Conservation (phyloP, 2,329 filamentous ascomycete species). For the Cladosporium sp. region DNA sequence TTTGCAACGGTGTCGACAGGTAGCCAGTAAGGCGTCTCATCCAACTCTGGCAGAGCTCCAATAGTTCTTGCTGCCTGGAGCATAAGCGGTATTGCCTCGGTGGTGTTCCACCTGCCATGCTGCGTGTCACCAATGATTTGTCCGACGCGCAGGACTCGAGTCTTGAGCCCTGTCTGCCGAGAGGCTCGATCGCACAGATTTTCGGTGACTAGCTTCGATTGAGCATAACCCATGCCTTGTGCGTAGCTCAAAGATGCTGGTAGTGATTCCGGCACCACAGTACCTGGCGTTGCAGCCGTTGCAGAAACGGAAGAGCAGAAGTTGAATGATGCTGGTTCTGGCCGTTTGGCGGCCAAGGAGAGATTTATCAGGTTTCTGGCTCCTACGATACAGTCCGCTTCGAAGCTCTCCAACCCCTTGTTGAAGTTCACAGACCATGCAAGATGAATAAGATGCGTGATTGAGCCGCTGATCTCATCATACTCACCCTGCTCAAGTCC, state of each 20-base stretch:
- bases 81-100: conserved; percentile 49
- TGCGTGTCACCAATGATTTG: conserved; percentile 48
- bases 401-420: conserved; percentile 29
- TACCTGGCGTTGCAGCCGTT: not conserved
- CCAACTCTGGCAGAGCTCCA: conserved; percentile 43
- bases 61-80: conserved; percentile 45
- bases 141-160: conserved; percentile 32
- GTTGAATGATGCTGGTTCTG: conserved; percentile 22
- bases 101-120: conserved; percentile 47
- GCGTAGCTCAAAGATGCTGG: not conserved
- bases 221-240: conserved; percentile 13
- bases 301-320: conserved; percentile 18
- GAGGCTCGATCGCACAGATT: conserved; percentile 34
- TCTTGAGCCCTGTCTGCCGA: conserved; percentile 17
- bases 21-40: conserved; percentile 37
- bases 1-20: conserved; percentile 41
- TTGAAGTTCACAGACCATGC: conserved; percentile 40
- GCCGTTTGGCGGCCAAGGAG: conserved; percentile 23
- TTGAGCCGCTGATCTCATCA: conserved; percentile 17
- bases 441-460: conserved; percentile 34
- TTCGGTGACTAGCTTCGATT: conserved; percentile 12
- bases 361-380: conserved; percentile 7
- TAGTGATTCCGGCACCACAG: not conserved
- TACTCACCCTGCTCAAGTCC: conserved; percentile 24
- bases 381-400: conserved; percentile 22